Conservation (phyloP, 2,329 filamentous ascomycete genomes). For the Diaporthe vaccinii region DNA sequence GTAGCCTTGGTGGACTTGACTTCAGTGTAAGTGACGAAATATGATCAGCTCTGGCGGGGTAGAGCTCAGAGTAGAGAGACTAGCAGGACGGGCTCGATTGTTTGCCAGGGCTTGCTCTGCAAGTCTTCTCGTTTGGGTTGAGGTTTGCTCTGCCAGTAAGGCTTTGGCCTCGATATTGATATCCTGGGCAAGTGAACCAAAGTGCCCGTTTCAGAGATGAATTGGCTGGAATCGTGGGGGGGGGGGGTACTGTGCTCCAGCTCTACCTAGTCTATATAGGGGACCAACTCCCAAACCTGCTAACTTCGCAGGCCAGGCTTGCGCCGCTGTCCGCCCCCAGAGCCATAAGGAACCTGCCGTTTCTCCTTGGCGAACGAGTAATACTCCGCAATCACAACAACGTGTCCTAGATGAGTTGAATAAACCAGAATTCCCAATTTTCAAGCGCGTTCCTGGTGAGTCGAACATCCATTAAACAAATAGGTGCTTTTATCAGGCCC, state of each 20-base stretch:
- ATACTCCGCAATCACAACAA: not conserved
- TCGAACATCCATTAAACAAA: not conserved
- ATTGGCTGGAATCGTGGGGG: not conserved
- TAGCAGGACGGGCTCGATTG: not conserved
- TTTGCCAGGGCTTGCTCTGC: not conserved
- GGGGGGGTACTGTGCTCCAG: not conserved
- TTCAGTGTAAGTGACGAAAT: slow-evolving; percentile 9
- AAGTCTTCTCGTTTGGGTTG: not conserved
- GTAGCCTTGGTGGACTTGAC: not conserved
- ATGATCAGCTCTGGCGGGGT: slow-evolving; percentile 15
- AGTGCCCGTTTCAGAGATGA: not conserved
- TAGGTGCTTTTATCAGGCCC: not conserved
- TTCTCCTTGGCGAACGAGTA: not conserved
- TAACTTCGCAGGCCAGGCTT: not conserved
- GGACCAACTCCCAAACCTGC: not conserved
- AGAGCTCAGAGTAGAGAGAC: not conserved
- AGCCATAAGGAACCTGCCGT: not conserved
- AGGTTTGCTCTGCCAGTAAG: not conserved
- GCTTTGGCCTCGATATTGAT: not conserved
- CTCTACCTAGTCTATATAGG: not conserved
- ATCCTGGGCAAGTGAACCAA: not conserved
- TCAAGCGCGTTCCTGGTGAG: not conserved
- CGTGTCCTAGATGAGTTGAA: not conserved
- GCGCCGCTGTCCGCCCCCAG: slow-evolving; percentile 22
- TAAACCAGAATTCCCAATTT: too few species aligned